Base-by-base conservation (phyloP, 2,329 filamentous ascomycete species). In the Neonectria ditissima region DNA sequence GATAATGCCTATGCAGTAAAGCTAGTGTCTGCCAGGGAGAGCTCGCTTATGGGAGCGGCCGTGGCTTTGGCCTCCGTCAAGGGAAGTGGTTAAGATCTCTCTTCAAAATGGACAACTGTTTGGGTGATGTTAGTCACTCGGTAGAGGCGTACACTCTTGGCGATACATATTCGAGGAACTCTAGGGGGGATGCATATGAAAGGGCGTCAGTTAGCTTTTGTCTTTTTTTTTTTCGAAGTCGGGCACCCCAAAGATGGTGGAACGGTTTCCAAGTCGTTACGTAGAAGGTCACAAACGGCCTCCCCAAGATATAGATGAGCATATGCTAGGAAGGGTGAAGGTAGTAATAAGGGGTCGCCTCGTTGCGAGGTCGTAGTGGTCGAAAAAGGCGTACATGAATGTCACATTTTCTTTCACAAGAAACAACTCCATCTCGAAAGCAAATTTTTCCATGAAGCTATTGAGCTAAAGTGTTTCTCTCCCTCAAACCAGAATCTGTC, bases 31-130 rank as follows among this genome's bases (percentile, higher is more conserved):
- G 91, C 91, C 13, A 84, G 88, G 59, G 92, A 94, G 78, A 93
- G 91, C 72, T 92, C 91, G 1, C 84, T 94, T 57, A 85, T 91
- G 45, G 92, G 92, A 3, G 92, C 92, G 4, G 92, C 91, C 1
- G 91, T 94, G 14, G 90, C 91, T 2, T 83, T 90, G 48, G 87
- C 87, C 18, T 81, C 78, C 32, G 62, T 78, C 18, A 74, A 78
- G 45, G 65, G 68, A 11, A 68, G 65, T 45, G 57, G 54, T 52
- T 65, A 28, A 64, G 20, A 28, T 39, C 34, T 44, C 28, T 26
- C 30, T 10, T 54, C n/a, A n/a, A 24, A 28, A 50, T 14, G 10
- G 34, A 57, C 16, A 28, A 5, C 8, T 24, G 37, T 53, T 39
- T 8, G 51, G n/a, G 37, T 22, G 24, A 32, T 20, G 24, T 53